These are phyloP conservation scores for Diplodia seriata DNA, from an alignment of 2,329 filamentous ascomycete genomes.

Conservation along the genomic window DNA sequence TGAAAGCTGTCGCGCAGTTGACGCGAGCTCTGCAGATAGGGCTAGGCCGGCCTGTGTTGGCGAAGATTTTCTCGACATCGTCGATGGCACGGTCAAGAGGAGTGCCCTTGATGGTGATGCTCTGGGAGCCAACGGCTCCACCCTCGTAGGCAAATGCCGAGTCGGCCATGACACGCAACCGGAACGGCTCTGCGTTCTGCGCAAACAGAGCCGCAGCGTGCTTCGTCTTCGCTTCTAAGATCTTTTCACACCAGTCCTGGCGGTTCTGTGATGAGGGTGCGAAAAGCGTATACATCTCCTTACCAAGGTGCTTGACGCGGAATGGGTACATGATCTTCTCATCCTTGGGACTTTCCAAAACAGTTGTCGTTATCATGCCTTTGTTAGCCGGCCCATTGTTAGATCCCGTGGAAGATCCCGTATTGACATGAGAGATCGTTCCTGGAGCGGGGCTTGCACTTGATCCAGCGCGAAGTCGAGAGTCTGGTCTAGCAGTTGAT, in stretches of 20 bases:
- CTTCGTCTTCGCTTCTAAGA: slow-evolving; percentile 91
- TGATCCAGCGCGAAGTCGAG: slow-evolving; percentile 58
- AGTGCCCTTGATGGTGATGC: slow-evolving; percentile 85
- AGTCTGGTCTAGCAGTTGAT: slow-evolving; percentile 53
- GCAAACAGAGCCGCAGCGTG: slow-evolving; percentile 87
- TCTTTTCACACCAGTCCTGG: slow-evolving; percentile 89
- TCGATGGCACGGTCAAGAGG: slow-evolving; percentile 89
- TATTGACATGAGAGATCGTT: slow-evolving; percentile 72
- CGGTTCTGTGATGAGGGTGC: slow-evolving; percentile 77
- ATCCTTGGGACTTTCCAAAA: slow-evolving; percentile 67
- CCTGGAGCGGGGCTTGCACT: slow-evolving; percentile 51
- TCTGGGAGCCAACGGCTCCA: slow-evolving; percentile 59
- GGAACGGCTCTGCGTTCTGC: slow-evolving; percentile 96
- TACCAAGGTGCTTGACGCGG: slow-evolving; percentile 91
- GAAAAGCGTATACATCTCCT: slow-evolving; percentile 91
- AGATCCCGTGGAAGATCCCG: slow-evolving; percentile 64
- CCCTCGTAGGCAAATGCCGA: slow-evolving; percentile 85
- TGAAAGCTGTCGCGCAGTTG: slow-evolving; percentile 92
- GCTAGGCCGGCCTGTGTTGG: slow-evolving; percentile 69
- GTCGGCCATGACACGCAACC: slow-evolving; percentile 88
- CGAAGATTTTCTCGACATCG: slow-evolving; percentile 80
- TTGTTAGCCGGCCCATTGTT: slow-evolving; percentile 58
- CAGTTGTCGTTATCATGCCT: slow-evolving; percentile 56
- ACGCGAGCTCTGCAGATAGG: slow-evolving; percentile 85
- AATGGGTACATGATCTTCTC: slow-evolving; percentile 88